Conservation (phyloP, 2,329 filamentous ascomycete genomes). For the Apiospora phragmitis region DNA sequence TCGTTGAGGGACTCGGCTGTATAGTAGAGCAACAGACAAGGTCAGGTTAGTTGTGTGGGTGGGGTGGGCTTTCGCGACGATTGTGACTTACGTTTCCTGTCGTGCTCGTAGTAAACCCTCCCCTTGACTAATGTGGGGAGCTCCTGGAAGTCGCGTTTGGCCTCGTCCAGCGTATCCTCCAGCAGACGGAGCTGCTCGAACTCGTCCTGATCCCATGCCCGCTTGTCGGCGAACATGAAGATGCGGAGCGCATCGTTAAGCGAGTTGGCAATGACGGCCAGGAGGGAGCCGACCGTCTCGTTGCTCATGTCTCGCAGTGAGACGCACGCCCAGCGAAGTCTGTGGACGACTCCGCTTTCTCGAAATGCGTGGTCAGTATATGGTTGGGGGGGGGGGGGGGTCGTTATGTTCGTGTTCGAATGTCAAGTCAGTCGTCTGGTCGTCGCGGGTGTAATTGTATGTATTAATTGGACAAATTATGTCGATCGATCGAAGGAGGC, state of each 20-base stretch:
- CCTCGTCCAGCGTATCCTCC: slow-evolving; percentile 57
- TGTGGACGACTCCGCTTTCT: neutral
- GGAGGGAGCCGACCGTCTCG: slow-evolving; percentile 58
- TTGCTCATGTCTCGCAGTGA: slow-evolving; percentile 35
- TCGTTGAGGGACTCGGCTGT: slow-evolving; percentile 55
- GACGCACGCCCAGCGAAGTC: slow-evolving; percentile 1
- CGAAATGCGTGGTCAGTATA: neutral
- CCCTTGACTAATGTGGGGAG: slow-evolving; percentile 56
- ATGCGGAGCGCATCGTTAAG: slow-evolving; percentile 55
- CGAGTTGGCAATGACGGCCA: slow-evolving; percentile 57
- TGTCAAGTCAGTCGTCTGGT: neutral
- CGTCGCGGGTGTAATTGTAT: neutral
- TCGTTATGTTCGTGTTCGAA: neutral
- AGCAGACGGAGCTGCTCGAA: slow-evolving; percentile 58
- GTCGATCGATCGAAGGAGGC: neutral
- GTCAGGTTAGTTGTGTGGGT: neutral
- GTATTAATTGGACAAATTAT: neutral
- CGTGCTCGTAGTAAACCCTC: slow-evolving; percentile 58
- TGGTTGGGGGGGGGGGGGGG: neutral
- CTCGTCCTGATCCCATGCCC: slow-evolving; percentile 59
- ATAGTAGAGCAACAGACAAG: neutral
- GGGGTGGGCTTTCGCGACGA: neutral
- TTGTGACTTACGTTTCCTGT: slow-evolving; percentile 49
- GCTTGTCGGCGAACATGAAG: slow-evolving; percentile 58
- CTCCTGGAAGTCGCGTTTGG: slow-evolving; percentile 61